A percentile compares a stretch with the other conserved stretches of the same genome.
These are phyloP conservation scores for Pilasporangium apinafurcum DNA, from an alignment of 352 stramenopile species.

Conservation along the genomic window DNA sequence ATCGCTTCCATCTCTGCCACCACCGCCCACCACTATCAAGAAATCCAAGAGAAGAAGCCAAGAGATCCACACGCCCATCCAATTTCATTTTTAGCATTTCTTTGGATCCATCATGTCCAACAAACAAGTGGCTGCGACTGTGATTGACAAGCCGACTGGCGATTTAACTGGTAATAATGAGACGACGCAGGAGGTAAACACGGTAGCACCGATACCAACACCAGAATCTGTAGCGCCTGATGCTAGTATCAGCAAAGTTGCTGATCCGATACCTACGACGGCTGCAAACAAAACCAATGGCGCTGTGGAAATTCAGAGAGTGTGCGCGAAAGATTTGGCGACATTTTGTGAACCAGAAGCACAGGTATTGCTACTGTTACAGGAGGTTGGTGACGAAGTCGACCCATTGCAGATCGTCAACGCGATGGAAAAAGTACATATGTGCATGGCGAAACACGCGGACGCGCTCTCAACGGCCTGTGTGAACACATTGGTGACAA, in stretches of 20 bases:
- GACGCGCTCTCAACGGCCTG: conserved; percentile 50
- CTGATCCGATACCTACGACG: neutral
- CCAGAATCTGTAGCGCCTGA: neutral
- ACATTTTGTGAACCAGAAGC: conserved; percentile 39
- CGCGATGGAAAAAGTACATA: conserved; percentile 33
- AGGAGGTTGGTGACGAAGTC: conserved; percentile 18
- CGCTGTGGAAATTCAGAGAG: conserved; percentile 1
- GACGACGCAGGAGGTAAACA: too few species aligned
- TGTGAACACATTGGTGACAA: conserved; percentile 28
- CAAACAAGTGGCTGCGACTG: too few species aligned
- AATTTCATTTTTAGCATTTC: too few species aligned
- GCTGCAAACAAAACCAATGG: neutral
- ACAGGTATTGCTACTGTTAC: conserved; percentile 44
- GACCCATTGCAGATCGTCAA: conserved; percentile 23
- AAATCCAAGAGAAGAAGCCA: too few species aligned
- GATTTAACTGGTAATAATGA: too few species aligned
- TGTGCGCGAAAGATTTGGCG: conserved; percentile 31
- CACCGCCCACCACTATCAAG: too few species aligned
- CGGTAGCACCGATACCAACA: neutral
- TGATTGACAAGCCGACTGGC: too few species aligned
- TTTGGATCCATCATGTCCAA: too few species aligned
- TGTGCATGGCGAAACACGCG: conserved; percentile 46
- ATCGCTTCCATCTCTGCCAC: too few species aligned
- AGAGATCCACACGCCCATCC: too few species aligned
- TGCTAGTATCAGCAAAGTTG: neutral